Evolutionary conservation across 345 rosid genomes (phyloP).

Genomic region (Citropsis articulata): DNA sequence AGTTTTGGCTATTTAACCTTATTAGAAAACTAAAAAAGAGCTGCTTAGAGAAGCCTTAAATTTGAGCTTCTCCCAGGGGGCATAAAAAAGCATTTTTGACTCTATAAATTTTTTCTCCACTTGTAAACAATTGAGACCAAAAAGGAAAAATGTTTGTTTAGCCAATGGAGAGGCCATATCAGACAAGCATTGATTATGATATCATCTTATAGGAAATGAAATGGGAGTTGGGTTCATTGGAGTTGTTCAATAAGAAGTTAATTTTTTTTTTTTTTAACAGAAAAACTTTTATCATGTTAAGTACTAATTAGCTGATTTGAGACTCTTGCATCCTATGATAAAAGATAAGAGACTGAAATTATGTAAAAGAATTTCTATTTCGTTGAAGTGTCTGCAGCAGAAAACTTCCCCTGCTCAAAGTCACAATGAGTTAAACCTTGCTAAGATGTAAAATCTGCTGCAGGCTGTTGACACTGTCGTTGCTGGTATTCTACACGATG

Average conservation of each 20-base stretch:
- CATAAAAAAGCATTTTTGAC: neutral
- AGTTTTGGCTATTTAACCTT: neutral
- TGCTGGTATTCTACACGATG: constrained; percentile 73
- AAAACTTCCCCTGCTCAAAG: neutral
- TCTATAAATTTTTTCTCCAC: neutral
- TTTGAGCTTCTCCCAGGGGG: neutral
- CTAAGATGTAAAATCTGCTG: constrained; percentile 10
- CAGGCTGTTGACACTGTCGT: constrained; percentile 71
- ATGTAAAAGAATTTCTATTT: neutral
- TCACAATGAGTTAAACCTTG: neutral
- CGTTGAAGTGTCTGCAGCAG: neutral
- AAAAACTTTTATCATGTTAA: neutral
- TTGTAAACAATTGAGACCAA: neutral
- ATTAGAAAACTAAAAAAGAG: neutral
- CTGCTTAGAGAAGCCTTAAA: neutral
- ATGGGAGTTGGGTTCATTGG: neutral
- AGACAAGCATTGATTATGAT: neutral
- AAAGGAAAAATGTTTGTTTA: neutral
- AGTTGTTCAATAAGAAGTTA: neutral
- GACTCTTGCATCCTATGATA: neutral
- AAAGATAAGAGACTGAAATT: neutral
- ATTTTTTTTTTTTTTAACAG: neutral
- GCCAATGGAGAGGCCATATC: neutral
- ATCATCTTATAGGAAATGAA: neutral
- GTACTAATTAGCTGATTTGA: neutral